A percentile compares a stretch with the other conserved stretches of the same genome.
These are phyloP conservation scores for Plasmodium chabaudi DNA, from an alignment of 169 alveolate genomes.

Conservation along the genomic window DNA sequence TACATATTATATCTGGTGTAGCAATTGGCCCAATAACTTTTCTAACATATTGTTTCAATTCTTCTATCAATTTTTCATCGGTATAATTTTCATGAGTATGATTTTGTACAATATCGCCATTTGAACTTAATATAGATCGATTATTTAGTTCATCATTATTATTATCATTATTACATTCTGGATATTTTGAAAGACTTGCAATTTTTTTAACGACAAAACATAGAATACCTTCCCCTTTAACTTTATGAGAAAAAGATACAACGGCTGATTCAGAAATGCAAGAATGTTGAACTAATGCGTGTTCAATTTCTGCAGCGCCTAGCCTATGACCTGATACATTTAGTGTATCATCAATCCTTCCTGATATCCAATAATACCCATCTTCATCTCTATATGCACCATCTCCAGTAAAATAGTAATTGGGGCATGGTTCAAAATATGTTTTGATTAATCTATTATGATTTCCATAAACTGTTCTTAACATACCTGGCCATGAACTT, in stretches of 20 bases:
- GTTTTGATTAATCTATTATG: constrained; percentile 88
- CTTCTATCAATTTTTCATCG: constrained; percentile 59
- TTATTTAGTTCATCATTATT: constrained; percentile 34
- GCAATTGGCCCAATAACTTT: constrained; percentile 94
- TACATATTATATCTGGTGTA: constrained; percentile 91
- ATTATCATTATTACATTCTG: constrained; percentile 34
- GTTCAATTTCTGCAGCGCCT: constrained; percentile 95
- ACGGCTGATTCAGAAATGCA: constrained; percentile 94
- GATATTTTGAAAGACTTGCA: constrained; percentile 34
- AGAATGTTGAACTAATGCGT: constrained; percentile 91
- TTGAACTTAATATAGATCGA: not conserved
- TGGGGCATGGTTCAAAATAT: constrained; percentile 89
- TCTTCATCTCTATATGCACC: constrained; percentile 96
- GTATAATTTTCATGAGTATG: constrained; percentile 11
- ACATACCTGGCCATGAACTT: constrained; percentile 94
- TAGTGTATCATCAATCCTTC: constrained; percentile 97
- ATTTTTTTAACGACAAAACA: constrained; percentile 91
- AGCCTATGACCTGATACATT: constrained; percentile 95
- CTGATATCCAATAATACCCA: constrained; percentile 96
- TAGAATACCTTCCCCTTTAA: constrained; percentile 94
- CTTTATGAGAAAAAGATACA: constrained; percentile 93
- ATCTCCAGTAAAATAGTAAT: constrained; percentile 96
- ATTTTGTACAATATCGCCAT: not conserved
- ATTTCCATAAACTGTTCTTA: constrained; percentile 92
- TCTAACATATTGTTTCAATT: constrained; percentile 81